phyloP scores from a whole-genome alignment of 164 flowering plant species.

The Saururus chinensis region DNA sequence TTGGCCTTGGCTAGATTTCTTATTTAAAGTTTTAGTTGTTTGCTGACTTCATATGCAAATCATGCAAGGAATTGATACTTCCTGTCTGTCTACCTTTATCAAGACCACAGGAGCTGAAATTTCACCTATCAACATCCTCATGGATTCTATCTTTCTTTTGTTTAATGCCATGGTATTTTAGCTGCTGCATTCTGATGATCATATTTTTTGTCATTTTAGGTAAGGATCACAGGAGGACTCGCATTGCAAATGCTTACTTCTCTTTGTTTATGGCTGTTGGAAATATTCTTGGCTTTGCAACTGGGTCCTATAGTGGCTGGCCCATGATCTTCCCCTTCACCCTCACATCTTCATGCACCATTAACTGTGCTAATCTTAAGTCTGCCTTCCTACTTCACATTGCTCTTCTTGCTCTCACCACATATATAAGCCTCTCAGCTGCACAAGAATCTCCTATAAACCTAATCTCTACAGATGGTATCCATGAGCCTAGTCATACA shows the following conservation, averaged over 20 bases:
- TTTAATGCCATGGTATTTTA: not conserved
- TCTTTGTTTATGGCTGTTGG: conserved; percentile 97
- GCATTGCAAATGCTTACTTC: conserved; percentile 91
- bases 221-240: conserved; percentile 75
- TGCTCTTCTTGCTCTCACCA: conserved; percentile 50
- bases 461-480: conserved; percentile 18
- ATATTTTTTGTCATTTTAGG: conserved; percentile 23
- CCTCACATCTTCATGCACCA: conserved; percentile 47
- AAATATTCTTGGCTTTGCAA: conserved; percentile 84
- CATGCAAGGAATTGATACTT: no score
- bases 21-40: no score
- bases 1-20: no score
- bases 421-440: conserved; percentile 56
- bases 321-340: conserved; percentile 66
- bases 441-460: conserved; percentile 54
- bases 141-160: not conserved
- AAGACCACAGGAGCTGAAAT: not conserved
- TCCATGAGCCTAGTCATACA: conserved; percentile 25
- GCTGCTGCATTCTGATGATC: not conserved
- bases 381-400: conserved; percentile 73
- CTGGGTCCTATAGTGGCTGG: conserved; percentile 88
- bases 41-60: no score
- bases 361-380: conserved; percentile 86
- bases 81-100: not conserved
- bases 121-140: not conserved